phyloP scores from a whole-genome alignment of 148 eudicot genomes.

The Suaeda aralocaspica region DNA sequence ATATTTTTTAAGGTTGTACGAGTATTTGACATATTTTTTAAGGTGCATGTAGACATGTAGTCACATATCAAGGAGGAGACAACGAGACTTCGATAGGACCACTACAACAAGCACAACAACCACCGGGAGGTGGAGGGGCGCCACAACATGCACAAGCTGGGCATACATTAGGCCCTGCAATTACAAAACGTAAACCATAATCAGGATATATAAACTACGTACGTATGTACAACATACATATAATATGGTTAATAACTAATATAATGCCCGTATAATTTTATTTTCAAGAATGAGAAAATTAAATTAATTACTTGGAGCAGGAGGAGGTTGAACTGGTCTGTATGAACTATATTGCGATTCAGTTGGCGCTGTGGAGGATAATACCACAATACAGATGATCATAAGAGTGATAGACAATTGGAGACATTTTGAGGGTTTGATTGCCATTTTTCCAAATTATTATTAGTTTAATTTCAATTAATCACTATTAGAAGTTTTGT shows the following conservation, averaged over 20 bases:
- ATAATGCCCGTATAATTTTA: no score
- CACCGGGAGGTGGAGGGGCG: no score
- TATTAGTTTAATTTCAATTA: no score
- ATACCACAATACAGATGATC: conserved; percentile 15
- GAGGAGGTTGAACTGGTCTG: not conserved
- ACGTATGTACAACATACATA: no score
- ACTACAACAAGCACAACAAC: not conserved
- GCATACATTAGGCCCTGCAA: not conserved
- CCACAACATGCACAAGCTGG: not conserved
- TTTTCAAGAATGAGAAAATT: no score
- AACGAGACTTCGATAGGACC: not conserved
- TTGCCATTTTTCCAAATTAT: not conserved
- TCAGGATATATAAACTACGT: no score
- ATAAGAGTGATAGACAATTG: conserved; percentile 6
- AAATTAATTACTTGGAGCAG: not conserved
- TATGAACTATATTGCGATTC: not conserved
- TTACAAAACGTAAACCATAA: no score
- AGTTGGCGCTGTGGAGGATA: not conserved
- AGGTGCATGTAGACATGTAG: no score
- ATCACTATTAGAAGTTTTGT: no score
- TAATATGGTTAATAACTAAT: no score
- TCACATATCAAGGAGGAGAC: not conserved
- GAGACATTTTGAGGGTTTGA: not conserved
- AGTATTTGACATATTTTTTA: no score
- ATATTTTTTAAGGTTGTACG: no score